Evolutionary conservation across 345 rosid species (phyloP), one percentile per base, ranked within the genome.

Genomic region (Alliaria petiolata): DNA sequence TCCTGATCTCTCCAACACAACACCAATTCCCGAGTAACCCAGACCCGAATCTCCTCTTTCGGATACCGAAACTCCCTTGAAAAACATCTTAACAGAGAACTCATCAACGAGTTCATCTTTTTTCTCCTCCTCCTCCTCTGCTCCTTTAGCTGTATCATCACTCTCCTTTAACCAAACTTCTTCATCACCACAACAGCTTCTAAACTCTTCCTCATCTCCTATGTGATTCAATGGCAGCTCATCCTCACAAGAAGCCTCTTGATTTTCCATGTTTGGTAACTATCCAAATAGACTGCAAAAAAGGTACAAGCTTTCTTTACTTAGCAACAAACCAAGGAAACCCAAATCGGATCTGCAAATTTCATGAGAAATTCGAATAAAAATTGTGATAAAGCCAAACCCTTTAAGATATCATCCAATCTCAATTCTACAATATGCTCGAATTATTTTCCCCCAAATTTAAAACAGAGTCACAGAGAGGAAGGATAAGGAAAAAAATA

Each of bases 131-230:
- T n/a, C n/a, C 61, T 50, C 62, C 49, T 80, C 89, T 67, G 69
- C 81, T 31, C 40, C 70, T 79, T 67, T 82, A 71, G 50, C 71
- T 53, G 70, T 44, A 53, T 87, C 90, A 67, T 89, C 97, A 62
- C 73, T 68, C 60, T 85, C 96, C 61, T 83, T 86, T 42, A 76
- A 70, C 98, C 96, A 93, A 0, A 86, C 89, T 19, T 89, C 98
- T 25, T 87, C 93, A 70, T 93, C 99, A 71, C 81, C 99, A 39
- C 92, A 91, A 79, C 97, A 95, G 34, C 99, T 95, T 28, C 93
- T 76, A 65, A 95, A 95, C 25, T 95, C 99, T 38, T 95, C 99
- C 53, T 95, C 97, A 0, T 91, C 95, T 76, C 84, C 78, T n/a
- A 53, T n/a, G 50, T 79, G 56, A 64, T 71, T 74, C 42, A 75